Conservation (phyloP, 129 eudicot genomes). For the Gnaphalium uliginosum region DNA sequence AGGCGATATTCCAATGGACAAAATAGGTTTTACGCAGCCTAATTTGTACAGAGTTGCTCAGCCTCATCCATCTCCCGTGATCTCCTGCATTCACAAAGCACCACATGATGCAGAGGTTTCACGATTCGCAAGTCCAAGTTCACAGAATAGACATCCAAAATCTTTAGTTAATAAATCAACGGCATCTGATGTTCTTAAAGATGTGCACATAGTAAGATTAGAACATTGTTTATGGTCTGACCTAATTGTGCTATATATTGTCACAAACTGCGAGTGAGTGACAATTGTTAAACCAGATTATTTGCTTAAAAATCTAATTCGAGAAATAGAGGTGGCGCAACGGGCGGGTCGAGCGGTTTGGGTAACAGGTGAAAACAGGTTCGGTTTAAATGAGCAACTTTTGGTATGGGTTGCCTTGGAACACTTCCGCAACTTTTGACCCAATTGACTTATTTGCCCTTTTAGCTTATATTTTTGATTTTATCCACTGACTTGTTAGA, state of each 20-base stretch:
- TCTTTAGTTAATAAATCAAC: conserved; percentile 30
- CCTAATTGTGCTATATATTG: too few relatives aligned
- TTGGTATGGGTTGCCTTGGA: background rate
- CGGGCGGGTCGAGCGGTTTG: background rate
- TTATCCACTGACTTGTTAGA: background rate
- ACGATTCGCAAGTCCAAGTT: conserved; percentile 37
- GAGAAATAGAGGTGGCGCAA: background rate
- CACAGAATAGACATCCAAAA: conserved; percentile 36
- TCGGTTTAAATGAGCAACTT: background rate
- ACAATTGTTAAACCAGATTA: conserved; percentile 8
- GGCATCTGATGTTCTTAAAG: conserved; percentile 41
- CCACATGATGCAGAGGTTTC: conserved; percentile 44
- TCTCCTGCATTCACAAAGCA: conserved; percentile 54
- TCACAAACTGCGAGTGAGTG: conserved; percentile 14
- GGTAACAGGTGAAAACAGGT: background rate
- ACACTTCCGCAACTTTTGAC: background rate
- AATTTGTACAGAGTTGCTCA: conserved; percentile 52
- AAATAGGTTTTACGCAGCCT: conserved; percentile 27
- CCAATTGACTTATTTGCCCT: background rate
- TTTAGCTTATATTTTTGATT: background rate
- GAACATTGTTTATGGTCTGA: background rate
- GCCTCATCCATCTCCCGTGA: conserved; percentile 52
- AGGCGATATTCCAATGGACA: conserved; percentile 17
- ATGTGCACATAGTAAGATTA: conserved; percentile 60
- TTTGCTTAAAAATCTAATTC: background rate